A percentile compares a stretch with the other conserved stretches of the same genome.
These are phyloP conservation scores for Tetrapisispora fleetii DNA, from an alignment of 805 yeast genomes.

Conservation along the genomic window DNA sequence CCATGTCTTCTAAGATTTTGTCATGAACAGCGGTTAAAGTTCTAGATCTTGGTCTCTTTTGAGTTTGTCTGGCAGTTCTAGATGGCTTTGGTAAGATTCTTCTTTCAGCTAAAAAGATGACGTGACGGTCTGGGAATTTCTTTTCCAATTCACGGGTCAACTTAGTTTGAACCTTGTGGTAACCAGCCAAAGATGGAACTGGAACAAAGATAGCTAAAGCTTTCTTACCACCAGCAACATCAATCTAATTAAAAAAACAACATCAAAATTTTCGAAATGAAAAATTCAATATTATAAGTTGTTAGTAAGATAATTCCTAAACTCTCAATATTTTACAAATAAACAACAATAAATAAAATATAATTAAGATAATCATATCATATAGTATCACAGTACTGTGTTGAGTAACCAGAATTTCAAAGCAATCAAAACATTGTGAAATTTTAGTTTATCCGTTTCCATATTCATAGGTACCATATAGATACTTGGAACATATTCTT, in stretches of 20 bases:
- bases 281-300: background rate
- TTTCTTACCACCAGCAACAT: conserved; percentile 96
- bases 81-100: conserved; percentile 99
- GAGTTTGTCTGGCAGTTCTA: conserved; percentile 85
- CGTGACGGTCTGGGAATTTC: conserved; percentile 99
- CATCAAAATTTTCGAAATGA: conserved; percentile 2
- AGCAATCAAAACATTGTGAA: too few species aligned
- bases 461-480: background rate
- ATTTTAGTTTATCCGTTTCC: too few species aligned
- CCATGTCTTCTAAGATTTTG: conserved; percentile 96
- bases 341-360: background rate
- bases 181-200: conserved; percentile 81
- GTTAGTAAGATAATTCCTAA: conserved; percentile 4
- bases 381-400: too few species aligned
- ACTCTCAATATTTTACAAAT: background rate
- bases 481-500: background rate
- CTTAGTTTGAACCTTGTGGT: conserved; percentile 96
- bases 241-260: conserved; percentile 40
- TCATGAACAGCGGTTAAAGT: conserved; percentile 98
- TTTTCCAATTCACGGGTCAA: conserved; percentile 99
- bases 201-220: conserved; percentile 98
- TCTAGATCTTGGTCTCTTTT: conserved; percentile 99
- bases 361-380: background rate
- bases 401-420: too few species aligned
- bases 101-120: conserved; percentile 98